Base-by-base conservation (phyloP, 495 filamentous ascomycete genomes). In the Hamigera avellanea region DNA sequence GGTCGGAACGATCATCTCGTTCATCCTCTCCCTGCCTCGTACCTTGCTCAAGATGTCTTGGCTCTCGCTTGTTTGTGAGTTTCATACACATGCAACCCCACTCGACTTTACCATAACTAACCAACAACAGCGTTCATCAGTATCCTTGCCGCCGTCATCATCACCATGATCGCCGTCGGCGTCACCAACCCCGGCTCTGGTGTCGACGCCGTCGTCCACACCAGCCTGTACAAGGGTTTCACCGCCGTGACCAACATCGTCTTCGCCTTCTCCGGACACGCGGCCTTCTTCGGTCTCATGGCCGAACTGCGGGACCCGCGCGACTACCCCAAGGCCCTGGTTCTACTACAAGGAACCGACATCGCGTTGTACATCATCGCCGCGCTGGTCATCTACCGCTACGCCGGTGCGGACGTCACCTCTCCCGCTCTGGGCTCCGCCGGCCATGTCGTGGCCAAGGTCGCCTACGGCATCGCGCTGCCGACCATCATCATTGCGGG, bases 371-470 rank as follows among this genome's bases (percentile, higher is more conserved):
- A 93, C 58, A 17, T 67, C 16, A 45, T 64, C 16, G 54, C 65
- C 1, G 50, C 64, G 0, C 49, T 70, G 1, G 61, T 67, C 0
- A 78, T 86, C 41, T 93, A 89, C 62, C 61, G 60, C 41, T 93
- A 73, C 47, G 76, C 79, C 8, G 85, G 86, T 14, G 55, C 53
- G 3, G 62, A 61, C 7, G 85, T 93, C 26, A 51, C 64, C 17
- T 80, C 79, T 0, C 86, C 86, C 2, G 83, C 84, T 2, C 66
- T 93, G 3, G 72, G 80, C 8, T 81, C 81, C 0, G 78, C 81
- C 7, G 69, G 75, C 9, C 59, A 62, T 0, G 19, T 75, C 0
- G 52, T 91, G 1, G 69, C 76, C 35, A 87, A 86, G 55, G 42
- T 66, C 19, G 80, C 83, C 2, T 93, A 82, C 48, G 85, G 84